Evolutionary conservation across 345 rosid species (phyloP).

Genomic region (Brassica cretica): DNA sequence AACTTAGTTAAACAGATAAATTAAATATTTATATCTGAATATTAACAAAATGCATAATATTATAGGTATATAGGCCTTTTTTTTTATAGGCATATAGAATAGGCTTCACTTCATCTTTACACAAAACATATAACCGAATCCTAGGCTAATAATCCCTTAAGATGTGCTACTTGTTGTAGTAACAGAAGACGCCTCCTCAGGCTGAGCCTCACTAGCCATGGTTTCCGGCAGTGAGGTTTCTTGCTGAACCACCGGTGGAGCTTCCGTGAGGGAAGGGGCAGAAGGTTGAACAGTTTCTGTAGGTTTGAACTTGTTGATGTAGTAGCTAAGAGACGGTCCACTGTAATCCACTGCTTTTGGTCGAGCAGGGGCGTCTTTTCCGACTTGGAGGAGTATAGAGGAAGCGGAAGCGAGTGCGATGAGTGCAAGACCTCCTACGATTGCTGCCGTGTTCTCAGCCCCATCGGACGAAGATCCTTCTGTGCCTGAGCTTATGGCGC

Average conservation of each 20-base stretch:
- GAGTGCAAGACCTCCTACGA: slow-evolving; percentile 66
- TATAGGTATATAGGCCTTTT: slow-evolving; percentile 24
- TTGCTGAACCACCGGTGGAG: slow-evolving; percentile 42
- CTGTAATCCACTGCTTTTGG: slow-evolving; percentile 54
- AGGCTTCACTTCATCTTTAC: slow-evolving; percentile 32
- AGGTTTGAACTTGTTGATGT: slow-evolving; percentile 80
- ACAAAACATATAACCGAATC: slow-evolving; percentile 22
- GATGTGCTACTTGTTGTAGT: slow-evolving; percentile 27
- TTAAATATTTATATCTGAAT: slow-evolving; percentile 23
- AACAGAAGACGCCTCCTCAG: slow-evolving; percentile 30
- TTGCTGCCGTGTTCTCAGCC: slow-evolving; percentile 69
- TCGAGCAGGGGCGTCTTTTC: slow-evolving; percentile 49
- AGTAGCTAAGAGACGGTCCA: slow-evolving; percentile 86
- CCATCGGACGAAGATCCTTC: slow-evolving; percentile 85
- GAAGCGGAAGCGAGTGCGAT: slow-evolving; percentile 68
- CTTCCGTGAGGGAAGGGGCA: slow-evolving; percentile 42
- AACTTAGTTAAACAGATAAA: too few relatives aligned
- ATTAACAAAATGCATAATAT: slow-evolving; percentile 30
- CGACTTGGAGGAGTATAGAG: slow-evolving; percentile 67
- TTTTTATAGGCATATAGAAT: too few relatives aligned
- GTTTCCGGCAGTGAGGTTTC: slow-evolving; percentile 27
- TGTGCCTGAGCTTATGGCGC: slow-evolving; percentile 82
- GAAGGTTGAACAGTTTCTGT: slow-evolving; percentile 60
- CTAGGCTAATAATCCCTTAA: slow-evolving; percentile 30
- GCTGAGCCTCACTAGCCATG: slow-evolving; percentile 39